These are phyloP conservation scores for Aquilaria sinensis DNA, from an alignment of 345 rosid genomes.

Conservation along the genomic window DNA sequence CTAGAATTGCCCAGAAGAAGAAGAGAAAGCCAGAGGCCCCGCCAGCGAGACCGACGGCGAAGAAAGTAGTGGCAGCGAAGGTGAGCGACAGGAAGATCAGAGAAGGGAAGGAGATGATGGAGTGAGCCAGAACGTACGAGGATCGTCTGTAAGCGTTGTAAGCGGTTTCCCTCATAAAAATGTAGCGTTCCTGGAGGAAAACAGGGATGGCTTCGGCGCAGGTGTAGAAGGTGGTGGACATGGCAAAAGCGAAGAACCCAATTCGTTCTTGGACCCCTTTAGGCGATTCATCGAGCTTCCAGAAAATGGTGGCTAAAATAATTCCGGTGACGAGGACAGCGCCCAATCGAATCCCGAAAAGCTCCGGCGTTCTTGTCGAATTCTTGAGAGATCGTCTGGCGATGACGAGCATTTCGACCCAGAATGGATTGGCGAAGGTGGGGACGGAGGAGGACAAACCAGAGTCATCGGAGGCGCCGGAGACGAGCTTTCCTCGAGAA, in stretches of 20 bases:
- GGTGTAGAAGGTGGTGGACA: conserved; percentile 93
- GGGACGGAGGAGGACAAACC: conserved; percentile 46
- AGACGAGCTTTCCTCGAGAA: conserved; percentile 76
- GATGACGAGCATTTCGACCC: conserved; percentile 78
- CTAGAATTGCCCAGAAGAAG: conserved; percentile 58
- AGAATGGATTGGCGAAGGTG: conserved; percentile 70
- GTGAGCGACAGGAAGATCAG: conserved; percentile 54
- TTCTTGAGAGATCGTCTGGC: conserved; percentile 60
- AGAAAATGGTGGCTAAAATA: conserved; percentile 78
- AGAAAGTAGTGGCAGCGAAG: conserved; percentile 70
- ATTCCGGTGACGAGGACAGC: conserved; percentile 78
- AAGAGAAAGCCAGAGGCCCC: conserved; percentile 65
- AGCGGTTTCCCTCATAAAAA: conserved; percentile 95
- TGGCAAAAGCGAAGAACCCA: conserved; percentile 92
- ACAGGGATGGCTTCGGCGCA: conserved; percentile 93
- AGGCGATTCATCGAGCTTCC: conserved; percentile 74
- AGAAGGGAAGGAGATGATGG: conserved; percentile 65
- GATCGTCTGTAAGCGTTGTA: conserved; percentile 89
- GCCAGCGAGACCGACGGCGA: conserved; percentile 74
- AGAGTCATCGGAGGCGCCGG: conserved; percentile 43
- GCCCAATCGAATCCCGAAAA: conserved; percentile 67
- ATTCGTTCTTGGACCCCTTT: conserved; percentile 80
- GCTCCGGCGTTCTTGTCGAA: conserved; percentile 79
- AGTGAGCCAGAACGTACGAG: conserved; percentile 83
- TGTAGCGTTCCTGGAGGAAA: conserved; percentile 86